Base-by-base conservation (phyloP, 345 rosid genomes). In the Citrus australasica region DNA sequence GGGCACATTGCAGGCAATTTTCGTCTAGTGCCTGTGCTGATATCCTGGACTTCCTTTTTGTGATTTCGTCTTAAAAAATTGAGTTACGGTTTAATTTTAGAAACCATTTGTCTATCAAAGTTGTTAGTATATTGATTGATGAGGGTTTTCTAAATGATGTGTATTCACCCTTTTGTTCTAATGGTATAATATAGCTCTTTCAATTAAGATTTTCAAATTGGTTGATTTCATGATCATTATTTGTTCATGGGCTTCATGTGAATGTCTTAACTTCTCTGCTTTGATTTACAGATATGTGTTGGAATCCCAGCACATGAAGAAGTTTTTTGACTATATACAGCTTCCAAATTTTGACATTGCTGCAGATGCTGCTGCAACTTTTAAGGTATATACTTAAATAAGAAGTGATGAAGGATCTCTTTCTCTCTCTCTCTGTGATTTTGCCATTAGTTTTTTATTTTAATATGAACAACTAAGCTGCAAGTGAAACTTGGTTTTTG, bases 351-450 rank as follows among this genome's bases (percentile, higher is more conserved):
- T 97, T 24, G 98, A 97, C 75, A 86, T 97, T 82, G 94, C 98
- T 71, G 98, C 99, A 58, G 98, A 94, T 91, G 99, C 97, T 82
- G 99, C 97, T 84, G 98, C 96, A 13, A 93, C 99, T 64, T 94
- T 97, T 84, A 97, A 94, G 99, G 98, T 97, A 74, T 77, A 58
- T 68, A 70, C 58, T 33, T 33, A 1, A 71, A 76, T 13, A 32
- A 33, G 46, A 64, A 30, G 13, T 76, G 30, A 38, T 4, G 24
- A 58, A 58, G 56, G 30, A 28, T 72, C 75, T 74, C 51, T 42
- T 1, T 42, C 14, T 42, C 65, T 84, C 69, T 59, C 68, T 84
- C 66, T 59, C 40, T 80, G 17, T 60, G 61, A 35, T 4, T 48
- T 4, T 37, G 3, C 60, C 38, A 56, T 71, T 33, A 55, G 46